phyloP scores from a whole-genome alignment of 768 basidiomycete species.

The Porpolomopsis calyptriformis region DNA sequence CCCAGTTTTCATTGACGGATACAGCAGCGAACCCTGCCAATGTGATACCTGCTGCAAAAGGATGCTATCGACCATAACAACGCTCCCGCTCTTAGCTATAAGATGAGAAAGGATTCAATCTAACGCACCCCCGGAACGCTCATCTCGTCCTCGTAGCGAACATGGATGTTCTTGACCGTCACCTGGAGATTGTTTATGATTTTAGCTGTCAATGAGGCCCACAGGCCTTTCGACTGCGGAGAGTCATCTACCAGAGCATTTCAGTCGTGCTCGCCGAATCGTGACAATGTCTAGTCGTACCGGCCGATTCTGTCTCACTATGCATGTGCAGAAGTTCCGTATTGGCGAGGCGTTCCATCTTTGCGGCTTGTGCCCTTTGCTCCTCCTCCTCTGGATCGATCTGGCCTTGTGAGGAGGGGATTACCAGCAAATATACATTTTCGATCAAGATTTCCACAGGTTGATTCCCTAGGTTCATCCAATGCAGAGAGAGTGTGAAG shows the following conservation, averaged over 20 bases:
- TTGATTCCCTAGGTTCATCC: slow-evolving; percentile 81
- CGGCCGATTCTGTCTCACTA: slow-evolving; percentile 42
- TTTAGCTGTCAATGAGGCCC: slow-evolving; percentile 75
- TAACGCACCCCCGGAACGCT: slow-evolving; percentile 81
- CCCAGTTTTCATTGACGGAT: slow-evolving; percentile 83
- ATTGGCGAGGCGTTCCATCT: slow-evolving; percentile 79
- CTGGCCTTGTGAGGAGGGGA: slow-evolving; percentile 62
- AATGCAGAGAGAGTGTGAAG: slow-evolving; percentile 77
- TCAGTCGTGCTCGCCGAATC: background rate
- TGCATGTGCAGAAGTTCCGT: slow-evolving; percentile 75
- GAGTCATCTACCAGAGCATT: slow-evolving; percentile 30
- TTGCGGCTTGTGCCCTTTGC: slow-evolving; percentile 67
- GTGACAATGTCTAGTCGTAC: slow-evolving; percentile 22
- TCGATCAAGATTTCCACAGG: slow-evolving; percentile 88
- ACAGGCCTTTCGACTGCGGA: slow-evolving; percentile 73
- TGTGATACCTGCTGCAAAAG: slow-evolving; percentile 87
- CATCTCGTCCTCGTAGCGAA: slow-evolving; percentile 91
- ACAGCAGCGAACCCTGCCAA: slow-evolving; percentile 78
- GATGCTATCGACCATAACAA: no score
- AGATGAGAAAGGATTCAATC: background rate
- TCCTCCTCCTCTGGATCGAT: slow-evolving; percentile 80
- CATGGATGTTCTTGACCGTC: slow-evolving; percentile 89
- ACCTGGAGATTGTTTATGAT: slow-evolving; percentile 95
- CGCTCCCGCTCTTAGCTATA: background rate
- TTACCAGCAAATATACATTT: slow-evolving; percentile 89